These are phyloP conservation scores for Metarhizium sp. DNA, from an alignment of 2,329 filamentous ascomycete species.

Conservation along the genomic window DNA sequence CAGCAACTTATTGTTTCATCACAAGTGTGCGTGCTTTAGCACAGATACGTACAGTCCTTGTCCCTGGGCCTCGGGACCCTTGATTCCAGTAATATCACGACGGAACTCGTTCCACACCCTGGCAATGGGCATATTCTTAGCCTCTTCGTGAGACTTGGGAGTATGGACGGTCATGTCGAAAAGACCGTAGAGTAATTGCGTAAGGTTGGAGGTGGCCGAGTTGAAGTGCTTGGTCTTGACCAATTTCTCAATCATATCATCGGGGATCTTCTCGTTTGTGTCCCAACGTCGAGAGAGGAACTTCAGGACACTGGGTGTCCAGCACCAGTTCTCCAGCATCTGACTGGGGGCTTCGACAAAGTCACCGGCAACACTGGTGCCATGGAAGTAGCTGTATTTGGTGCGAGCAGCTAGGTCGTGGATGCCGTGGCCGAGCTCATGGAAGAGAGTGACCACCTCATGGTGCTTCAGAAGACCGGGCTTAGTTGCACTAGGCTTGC, in stretches of 20 bases:
- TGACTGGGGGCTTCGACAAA: conserved; percentile 65
- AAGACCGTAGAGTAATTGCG: conserved; percentile 71
- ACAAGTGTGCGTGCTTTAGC: not conserved
- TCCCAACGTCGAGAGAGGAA: conserved; percentile 66
- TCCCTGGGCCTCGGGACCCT: conserved; percentile 61
- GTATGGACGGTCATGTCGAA: conserved; percentile 79
- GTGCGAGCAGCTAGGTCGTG: conserved; percentile 58
- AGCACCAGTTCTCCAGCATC: conserved; percentile 72
- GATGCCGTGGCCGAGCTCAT: conserved; percentile 64
- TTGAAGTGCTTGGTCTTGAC: conserved; percentile 75
- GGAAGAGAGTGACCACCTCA: conserved; percentile 75
- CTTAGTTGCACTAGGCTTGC: conserved; percentile 67
- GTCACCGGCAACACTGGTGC: conserved; percentile 55
- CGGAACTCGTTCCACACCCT: conserved; percentile 65
- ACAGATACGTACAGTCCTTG: conserved; percentile 36
- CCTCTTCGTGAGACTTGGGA: conserved; percentile 57
- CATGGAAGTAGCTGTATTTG: conserved; percentile 57
- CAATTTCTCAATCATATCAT: conserved; percentile 64
- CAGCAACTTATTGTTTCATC: conserved; percentile 11
- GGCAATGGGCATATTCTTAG: conserved; percentile 55
- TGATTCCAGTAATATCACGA: conserved; percentile 60
- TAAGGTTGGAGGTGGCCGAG: conserved; percentile 66
- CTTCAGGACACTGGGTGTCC: conserved; percentile 55
- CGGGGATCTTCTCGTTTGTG: conserved; percentile 59
- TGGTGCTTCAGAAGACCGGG: conserved; percentile 74